Conservation (phyloP, 23 red algal species). For the Gracilaria domingensis region DNA sequence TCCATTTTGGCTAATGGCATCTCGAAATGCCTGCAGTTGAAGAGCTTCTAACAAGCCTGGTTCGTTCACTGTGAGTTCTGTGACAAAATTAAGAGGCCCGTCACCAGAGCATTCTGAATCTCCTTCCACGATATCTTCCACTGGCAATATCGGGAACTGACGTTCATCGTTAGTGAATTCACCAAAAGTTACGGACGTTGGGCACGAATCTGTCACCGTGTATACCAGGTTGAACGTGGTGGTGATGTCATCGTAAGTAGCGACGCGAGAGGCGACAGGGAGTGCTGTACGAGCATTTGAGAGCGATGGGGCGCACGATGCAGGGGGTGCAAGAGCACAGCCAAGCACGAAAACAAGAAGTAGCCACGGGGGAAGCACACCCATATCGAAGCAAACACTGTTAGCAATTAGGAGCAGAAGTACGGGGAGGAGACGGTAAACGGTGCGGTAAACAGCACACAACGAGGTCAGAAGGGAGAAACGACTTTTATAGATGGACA, state of each 20-base stretch:
- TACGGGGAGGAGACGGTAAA: not conserved
- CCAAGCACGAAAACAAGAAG: not conserved
- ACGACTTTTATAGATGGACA: not conserved
- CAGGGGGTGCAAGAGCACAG: not conserved
- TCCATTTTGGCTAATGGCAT: conserved; percentile 12
- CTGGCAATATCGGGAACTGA: conserved; percentile 17
- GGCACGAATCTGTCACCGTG: conserved; percentile 7
- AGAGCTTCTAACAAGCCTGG: conserved; percentile 27
- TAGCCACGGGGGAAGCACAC: not conserved
- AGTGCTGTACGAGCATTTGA: not conserved
- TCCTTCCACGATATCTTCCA: conserved; percentile 27
- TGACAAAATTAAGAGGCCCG: conserved; percentile 36
- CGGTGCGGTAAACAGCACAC: not conserved
- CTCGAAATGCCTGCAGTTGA: conserved; percentile 11
- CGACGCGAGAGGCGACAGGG: conserved; percentile 3
- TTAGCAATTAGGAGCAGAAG: not conserved
- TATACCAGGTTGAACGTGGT: conserved; percentile 33
- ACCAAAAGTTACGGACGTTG: conserved; percentile 24
- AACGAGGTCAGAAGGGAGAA: not conserved
- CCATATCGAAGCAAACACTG: not conserved
- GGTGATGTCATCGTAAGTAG: conserved; percentile 43
- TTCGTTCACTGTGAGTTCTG: conserved; percentile 39
- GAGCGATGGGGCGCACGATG: not conserved
- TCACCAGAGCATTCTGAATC: conserved; percentile 17
- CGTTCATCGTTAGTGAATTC: conserved; percentile 40